Evolutionary conservation across 495 filamentous ascomycete species (phyloP).

Genomic region (Aspergillus steynii): DNA sequence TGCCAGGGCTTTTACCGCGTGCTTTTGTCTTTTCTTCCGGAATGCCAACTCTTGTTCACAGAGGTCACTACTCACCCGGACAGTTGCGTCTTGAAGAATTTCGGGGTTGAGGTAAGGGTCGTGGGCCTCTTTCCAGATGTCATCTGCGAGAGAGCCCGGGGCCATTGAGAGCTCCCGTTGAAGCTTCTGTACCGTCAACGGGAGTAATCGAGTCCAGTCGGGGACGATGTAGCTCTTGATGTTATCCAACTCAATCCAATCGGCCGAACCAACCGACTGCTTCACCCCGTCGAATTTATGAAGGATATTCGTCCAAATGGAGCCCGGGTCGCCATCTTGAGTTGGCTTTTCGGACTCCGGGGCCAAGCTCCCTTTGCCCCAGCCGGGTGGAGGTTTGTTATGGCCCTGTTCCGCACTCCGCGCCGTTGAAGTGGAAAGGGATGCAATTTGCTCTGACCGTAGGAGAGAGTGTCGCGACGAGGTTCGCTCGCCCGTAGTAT

Average conservation of each 20-base stretch:
- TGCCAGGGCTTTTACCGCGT: slow-evolving; percentile 70
- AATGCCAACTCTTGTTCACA: slow-evolving; percentile 82
- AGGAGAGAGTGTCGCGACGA: slow-evolving; percentile 21
- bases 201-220: slow-evolving; percentile 76
- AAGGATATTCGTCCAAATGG: slow-evolving; percentile 61
- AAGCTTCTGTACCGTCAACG: slow-evolving; percentile 77
- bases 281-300: slow-evolving; percentile 55
- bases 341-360: slow-evolving; percentile 2
- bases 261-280: slow-evolving; percentile 53
- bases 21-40: slow-evolving; percentile 59
- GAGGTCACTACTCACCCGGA: slow-evolving; percentile 79
- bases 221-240: slow-evolving; percentile 73
- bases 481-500: slow-evolving; percentile 29
- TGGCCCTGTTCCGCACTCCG: slow-evolving; percentile 15
- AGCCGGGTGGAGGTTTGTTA: slow-evolving; percentile 7
- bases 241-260: slow-evolving; percentile 63
- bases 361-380: neutral
- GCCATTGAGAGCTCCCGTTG: slow-evolving; percentile 84
- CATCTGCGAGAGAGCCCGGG: slow-evolving; percentile 82
- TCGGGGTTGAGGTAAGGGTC: slow-evolving; percentile 83
- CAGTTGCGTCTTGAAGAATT: slow-evolving; percentile 72
- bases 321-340: slow-evolving; percentile 30
- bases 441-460: slow-evolving; percentile 22
- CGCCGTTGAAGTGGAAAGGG: slow-evolving; percentile 26
- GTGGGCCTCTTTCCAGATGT: slow-evolving; percentile 90